These are phyloP conservation scores for Monosporozyma aquatica DNA, from an alignment of 805 yeast species.

Conservation along the genomic window DNA sequence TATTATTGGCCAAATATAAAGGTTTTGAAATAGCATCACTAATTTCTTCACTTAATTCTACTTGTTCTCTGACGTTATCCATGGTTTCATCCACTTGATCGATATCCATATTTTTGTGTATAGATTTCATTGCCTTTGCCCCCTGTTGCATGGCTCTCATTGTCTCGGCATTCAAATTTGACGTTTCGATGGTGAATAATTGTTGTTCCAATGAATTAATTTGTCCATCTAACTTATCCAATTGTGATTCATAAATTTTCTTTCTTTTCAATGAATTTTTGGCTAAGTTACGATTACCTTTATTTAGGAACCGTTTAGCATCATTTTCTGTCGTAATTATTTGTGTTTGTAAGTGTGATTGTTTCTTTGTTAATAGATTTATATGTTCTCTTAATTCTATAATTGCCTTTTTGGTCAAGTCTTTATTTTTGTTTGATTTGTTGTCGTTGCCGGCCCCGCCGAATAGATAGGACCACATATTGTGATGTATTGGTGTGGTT, in stretches of 20 bases:
- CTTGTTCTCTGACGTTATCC: conserved; percentile 97
- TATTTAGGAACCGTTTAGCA: conserved; percentile 70
- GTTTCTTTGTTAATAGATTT: conserved; percentile 75
- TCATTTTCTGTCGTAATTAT: conserved; percentile 69
- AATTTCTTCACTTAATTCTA: conserved; percentile 88
- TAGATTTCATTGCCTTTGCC: conserved; percentile 91
- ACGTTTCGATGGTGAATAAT: conserved; percentile 82
- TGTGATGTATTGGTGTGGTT: too few relatives aligned
- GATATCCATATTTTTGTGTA: conserved; percentile 88
- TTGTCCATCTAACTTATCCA: conserved; percentile 76
- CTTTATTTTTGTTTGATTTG: conserved; percentile 42
- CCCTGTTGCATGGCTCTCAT: conserved; percentile 99
- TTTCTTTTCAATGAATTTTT: conserved; percentile 81
- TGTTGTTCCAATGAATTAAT: conserved; percentile 86
- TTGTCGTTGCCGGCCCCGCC: not conserved
- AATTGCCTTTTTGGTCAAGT: conserved; percentile 86
- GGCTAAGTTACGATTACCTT: conserved; percentile 57
- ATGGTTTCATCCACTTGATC: conserved; percentile 95
- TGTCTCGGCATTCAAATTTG: conserved; percentile 93
- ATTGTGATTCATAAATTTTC: conserved; percentile 69
- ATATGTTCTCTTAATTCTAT: conserved; percentile 84
- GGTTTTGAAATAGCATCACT: conserved; percentile 95
- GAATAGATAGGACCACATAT: conserved; percentile 5
- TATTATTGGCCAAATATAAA: conserved; percentile 50
- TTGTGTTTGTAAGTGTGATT: conserved; percentile 70